Conservation (phyloP, 2,329 filamentous ascomycete genomes). For the Aureobasidium musti region DNA sequence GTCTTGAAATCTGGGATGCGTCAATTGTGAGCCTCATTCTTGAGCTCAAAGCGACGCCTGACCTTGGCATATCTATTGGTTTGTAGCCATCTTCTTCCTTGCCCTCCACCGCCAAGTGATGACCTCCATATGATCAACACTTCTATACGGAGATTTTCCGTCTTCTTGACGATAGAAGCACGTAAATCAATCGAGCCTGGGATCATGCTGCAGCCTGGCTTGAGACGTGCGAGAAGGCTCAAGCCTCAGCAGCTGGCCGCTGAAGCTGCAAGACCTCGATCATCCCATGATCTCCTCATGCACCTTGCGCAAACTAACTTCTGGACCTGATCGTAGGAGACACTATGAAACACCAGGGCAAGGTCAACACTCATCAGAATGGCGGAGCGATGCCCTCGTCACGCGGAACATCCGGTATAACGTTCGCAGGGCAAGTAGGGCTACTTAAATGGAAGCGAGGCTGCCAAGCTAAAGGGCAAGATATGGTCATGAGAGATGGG, state of each 20-base stretch:
- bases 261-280: no score
- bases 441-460: background rate
- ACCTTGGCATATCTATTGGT: background rate
- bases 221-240: background rate
- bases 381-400: background rate
- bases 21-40: background rate
- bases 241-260: background rate
- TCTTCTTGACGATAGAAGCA: constrained; percentile 1
- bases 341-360: constrained; percentile 9
- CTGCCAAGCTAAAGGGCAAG: background rate
- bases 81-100: background rate
- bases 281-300: background rate
- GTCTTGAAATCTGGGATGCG: background rate
- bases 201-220: background rate
- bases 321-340: background rate
- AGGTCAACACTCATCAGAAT: background rate
- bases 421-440: background rate
- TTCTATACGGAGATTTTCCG: background rate
- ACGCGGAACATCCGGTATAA: background rate
- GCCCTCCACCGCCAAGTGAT: constrained; percentile 11
- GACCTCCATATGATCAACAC: background rate
- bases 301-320: background rate
- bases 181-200: background rate
- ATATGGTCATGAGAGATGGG: background rate
- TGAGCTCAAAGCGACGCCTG: background rate